phyloP scores from a whole-genome alignment of 2,329 filamentous ascomycete genomes.

The Botrytis medusae region DNA sequence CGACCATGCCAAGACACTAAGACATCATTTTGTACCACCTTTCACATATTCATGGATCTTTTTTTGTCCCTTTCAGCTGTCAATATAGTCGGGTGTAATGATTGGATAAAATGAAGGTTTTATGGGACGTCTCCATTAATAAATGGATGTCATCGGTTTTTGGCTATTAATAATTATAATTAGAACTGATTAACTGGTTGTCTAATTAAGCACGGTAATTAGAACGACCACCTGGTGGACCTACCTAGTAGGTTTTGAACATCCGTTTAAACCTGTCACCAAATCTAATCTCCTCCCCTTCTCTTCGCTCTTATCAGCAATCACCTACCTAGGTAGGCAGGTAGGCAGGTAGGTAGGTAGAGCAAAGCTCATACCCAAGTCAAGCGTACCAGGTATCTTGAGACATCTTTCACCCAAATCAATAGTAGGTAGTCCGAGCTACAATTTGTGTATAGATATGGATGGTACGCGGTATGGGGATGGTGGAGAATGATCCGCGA shows the following conservation, averaged over 20 bases:
- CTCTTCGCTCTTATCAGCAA: neutral
- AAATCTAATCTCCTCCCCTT: neutral
- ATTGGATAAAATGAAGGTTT: neutral
- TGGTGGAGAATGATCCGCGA: slow-evolving; percentile 4
- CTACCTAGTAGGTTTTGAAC: neutral
- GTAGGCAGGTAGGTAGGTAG: no score
- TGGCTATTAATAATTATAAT: neutral
- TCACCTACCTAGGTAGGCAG: no score
- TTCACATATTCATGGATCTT: neutral
- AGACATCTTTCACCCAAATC: slow-evolving; percentile 11
- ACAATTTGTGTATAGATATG: neutral
- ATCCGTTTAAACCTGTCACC: neutral
- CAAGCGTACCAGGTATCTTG: neutral
- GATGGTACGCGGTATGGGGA: neutral
- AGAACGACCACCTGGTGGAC: neutral
- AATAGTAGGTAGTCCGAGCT: neutral
- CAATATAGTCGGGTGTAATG: neutral
- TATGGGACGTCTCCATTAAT: neutral
- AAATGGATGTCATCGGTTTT: neutral
- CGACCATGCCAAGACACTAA: neutral
- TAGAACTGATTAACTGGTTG: neutral
- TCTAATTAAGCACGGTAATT: neutral
- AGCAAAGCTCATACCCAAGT: neutral
- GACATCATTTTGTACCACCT: neutral
- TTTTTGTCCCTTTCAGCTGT: slow-evolving; percentile 9